phyloP scores from a whole-genome alignment of 2,329 filamentous ascomycete genomes.

The Fusarium brachygibbosum region DNA sequence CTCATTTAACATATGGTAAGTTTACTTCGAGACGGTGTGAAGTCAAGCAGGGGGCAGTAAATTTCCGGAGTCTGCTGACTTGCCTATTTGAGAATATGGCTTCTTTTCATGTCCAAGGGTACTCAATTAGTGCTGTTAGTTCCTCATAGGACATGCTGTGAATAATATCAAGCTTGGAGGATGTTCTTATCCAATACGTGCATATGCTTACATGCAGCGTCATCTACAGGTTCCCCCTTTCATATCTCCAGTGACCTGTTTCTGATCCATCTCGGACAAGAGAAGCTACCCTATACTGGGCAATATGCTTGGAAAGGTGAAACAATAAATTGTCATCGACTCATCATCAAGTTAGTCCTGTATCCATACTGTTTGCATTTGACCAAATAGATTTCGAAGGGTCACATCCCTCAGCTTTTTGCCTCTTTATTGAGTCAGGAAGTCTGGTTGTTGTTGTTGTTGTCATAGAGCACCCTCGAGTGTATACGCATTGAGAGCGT shows the following conservation, averaged over 20 bases:
- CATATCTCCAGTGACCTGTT: not conserved
- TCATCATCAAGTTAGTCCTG: not conserved
- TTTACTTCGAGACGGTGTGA: not conserved
- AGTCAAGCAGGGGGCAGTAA: not conserved
- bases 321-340: not conserved
- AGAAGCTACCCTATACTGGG: not conserved
- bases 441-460: not conserved
- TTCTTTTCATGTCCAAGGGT: not conserved
- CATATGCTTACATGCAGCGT: not conserved
- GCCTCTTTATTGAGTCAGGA: not conserved
- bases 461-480: too few relatives aligned
- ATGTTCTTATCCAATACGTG: not conserved
- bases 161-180: not conserved
- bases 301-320: too few relatives aligned
- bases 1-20: conserved; percentile 5
- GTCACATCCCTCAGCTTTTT: not conserved
- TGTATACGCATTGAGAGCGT: not conserved
- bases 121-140: not conserved
- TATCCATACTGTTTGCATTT: not conserved
- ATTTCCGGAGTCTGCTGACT: not conserved
- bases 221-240: not conserved
- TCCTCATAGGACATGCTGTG: not conserved
- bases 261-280: too few relatives aligned
- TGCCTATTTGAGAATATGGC: not conserved
- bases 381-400: not conserved